These are phyloP conservation scores for Tetrapisispora nanseiensis DNA, from an alignment of 805 yeast species.

Conservation along the genomic window DNA sequence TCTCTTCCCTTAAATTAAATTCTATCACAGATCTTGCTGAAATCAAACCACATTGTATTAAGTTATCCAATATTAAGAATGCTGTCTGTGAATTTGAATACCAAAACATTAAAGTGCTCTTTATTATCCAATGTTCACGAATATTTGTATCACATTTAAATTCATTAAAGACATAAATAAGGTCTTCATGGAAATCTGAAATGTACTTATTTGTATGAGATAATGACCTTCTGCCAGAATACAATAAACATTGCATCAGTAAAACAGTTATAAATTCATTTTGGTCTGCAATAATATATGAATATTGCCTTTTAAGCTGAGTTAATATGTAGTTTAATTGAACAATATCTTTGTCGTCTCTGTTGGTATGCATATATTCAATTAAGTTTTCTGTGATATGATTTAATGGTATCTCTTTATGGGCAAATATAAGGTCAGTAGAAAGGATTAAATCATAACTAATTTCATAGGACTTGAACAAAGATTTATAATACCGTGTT, in stretches of 20 bases:
- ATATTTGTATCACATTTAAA: conserved; percentile 17
- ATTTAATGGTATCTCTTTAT: conserved; percentile 27
- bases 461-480: conserved; percentile 11
- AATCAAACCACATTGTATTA: conserved; percentile 36
- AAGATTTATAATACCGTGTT: conserved; percentile 24
- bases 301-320: conserved; percentile 16
- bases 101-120: conserved; percentile 51
- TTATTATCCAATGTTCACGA: conserved; percentile 36
- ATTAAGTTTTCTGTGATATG: conserved; percentile 27
- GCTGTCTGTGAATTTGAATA: conserved; percentile 50
- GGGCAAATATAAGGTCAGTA: conserved; percentile 29
- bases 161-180: conserved; percentile 21
- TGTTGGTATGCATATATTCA: conserved; percentile 21
- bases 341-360: conserved; percentile 12
- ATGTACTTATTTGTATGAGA: conserved; percentile 57
- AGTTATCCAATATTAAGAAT: conserved; percentile 40
- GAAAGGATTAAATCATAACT: conserved; percentile 17
- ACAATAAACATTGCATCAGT: conserved; percentile 60
- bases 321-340: conserved; percentile 17
- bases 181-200: conserved; percentile 25
- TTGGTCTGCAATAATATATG: conserved; percentile 25
- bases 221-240: conserved; percentile 77
- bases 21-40: conserved; percentile 31
- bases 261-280: conserved; percentile 44
- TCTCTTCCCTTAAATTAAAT: conserved; percentile 29